Conservation (phyloP, 441 rosid species). For the Corymbia citriodora region DNA sequence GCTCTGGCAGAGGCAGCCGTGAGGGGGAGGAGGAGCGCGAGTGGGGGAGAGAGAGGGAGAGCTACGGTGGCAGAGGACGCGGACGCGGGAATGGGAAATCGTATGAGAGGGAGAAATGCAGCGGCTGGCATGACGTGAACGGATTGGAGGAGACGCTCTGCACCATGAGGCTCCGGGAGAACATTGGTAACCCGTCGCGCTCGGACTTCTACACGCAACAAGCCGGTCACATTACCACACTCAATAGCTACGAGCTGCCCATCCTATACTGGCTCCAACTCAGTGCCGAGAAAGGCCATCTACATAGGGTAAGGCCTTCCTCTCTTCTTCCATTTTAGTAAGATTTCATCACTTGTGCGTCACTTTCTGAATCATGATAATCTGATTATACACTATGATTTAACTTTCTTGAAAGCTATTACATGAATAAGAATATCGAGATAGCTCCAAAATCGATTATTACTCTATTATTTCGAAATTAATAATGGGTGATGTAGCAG, state of each 20-base stretch:
- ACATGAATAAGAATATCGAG: not conserved
- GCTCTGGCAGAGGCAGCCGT: too few species aligned
- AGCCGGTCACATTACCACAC: slow-evolving; percentile 46
- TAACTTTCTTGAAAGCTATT: not conserved
- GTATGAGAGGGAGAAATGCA: not conserved
- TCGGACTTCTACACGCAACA: slow-evolving; percentile 54
- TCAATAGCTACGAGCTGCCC: slow-evolving; percentile 62
- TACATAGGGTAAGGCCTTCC: slow-evolving; percentile 35
- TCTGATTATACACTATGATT: not conserved
- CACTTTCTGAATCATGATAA: not conserved
- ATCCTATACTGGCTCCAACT: slow-evolving; percentile 42
- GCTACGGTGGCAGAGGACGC: not conserved
- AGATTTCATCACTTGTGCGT: not conserved
- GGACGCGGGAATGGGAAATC: not conserved
- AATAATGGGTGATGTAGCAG: not conserved
- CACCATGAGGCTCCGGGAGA: slow-evolving; percentile 49
- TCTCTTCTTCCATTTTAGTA: not conserved
- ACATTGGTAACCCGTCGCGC: slow-evolving; percentile 53
- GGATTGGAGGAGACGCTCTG: slow-evolving; percentile 84
- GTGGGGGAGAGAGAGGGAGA: not conserved
- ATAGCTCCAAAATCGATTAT: not conserved
- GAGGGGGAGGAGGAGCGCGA: too few species aligned
- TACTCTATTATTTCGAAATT: not conserved
- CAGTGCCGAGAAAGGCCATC: slow-evolving; percentile 48
- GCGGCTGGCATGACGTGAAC: slow-evolving; percentile 13